phyloP scores from a whole-genome alignment of 2,329 filamentous ascomycete species.

The Clarireedia monteithiana region DNA sequence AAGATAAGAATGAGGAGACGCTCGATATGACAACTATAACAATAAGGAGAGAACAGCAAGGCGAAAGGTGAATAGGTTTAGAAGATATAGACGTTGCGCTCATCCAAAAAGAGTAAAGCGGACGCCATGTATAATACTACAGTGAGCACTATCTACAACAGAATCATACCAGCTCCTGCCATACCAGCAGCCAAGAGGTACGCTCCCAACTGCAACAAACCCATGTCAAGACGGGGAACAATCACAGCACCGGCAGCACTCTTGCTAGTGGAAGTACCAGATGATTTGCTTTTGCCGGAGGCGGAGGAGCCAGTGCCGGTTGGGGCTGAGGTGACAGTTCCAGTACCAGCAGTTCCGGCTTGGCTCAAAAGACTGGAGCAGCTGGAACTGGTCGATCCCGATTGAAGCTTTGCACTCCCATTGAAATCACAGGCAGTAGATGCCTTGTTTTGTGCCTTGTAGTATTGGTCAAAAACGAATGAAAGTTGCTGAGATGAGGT shows the following conservation, averaged over 20 bases:
- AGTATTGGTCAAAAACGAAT: slow-evolving; percentile 69
- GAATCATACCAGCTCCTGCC: slow-evolving; percentile 45
- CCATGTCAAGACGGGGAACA: slow-evolving; percentile 38
- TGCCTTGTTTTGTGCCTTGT: slow-evolving; percentile 46
- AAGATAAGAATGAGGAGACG: background rate
- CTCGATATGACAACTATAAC: background rate
- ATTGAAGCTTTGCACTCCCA: slow-evolving; percentile 52
- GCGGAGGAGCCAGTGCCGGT: slow-evolving; percentile 30
- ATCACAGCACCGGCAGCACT: slow-evolving; percentile 34
- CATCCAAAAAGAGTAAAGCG: background rate
- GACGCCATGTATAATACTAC: background rate
- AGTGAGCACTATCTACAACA: slow-evolving; percentile 37
- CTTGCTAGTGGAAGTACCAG: slow-evolving; percentile 12
- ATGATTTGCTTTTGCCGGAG: slow-evolving; percentile 20
- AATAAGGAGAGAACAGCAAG: background rate
- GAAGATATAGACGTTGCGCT: background rate
- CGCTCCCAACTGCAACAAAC: slow-evolving; percentile 38
- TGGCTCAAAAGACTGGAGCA: slow-evolving; percentile 54
- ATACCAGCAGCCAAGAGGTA: slow-evolving; percentile 43
- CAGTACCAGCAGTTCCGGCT: slow-evolving; percentile 54
- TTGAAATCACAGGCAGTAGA: slow-evolving; percentile 62
- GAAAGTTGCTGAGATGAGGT: slow-evolving; percentile 60
- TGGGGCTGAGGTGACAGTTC: slow-evolving; percentile 42
- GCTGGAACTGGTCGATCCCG: slow-evolving; percentile 37
- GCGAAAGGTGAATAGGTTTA: background rate